These are phyloP conservation scores for Verbascum thapsus DNA, from an alignment of 257 asterid genomes.

Conservation along the genomic window DNA sequence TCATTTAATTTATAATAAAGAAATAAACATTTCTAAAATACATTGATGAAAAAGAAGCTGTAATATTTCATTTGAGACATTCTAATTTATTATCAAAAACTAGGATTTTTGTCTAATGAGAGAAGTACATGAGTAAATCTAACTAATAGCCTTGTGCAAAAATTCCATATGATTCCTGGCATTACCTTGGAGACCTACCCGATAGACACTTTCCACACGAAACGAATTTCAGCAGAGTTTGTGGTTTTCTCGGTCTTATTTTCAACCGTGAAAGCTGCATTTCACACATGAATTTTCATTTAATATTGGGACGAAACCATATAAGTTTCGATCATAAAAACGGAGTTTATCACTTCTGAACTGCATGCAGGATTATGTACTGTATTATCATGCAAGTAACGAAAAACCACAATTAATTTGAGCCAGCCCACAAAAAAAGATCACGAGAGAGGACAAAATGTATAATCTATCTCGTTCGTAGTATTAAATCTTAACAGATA, in stretches of 20 bases:
- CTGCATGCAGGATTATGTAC: no score
- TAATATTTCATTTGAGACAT: constrained; percentile 23
- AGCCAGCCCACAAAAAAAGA: no score
- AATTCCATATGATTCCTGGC: constrained; percentile 4
- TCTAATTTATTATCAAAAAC: constrained; percentile 30
- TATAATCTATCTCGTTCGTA: no score
- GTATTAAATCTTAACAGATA: no score
- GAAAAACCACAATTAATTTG: no score
- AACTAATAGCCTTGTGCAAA: background rate
- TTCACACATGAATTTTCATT: background rate
- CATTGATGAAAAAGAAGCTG: constrained; percentile 8
- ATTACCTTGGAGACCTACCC: constrained; percentile 47
- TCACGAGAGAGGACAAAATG: no score
- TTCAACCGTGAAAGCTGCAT: constrained; percentile 58
- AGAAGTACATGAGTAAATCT: constrained; percentile 26
- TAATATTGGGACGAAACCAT: background rate
- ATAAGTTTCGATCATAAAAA: background rate
- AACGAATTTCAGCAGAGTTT: constrained; percentile 46
- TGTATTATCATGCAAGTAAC: no score
- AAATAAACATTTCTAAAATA: background rate
- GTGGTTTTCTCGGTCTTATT: constrained; percentile 51
- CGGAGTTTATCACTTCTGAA: no score
- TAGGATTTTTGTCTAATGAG: constrained; percentile 23
- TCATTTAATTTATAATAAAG: background rate
- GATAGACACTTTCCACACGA: constrained; percentile 63